A percentile compares a stretch with the other conserved stretches of the same genome.
These are phyloP conservation scores for Solanum arcanum DNA, from an alignment of 257 asterid species.

Conservation along the genomic window DNA sequence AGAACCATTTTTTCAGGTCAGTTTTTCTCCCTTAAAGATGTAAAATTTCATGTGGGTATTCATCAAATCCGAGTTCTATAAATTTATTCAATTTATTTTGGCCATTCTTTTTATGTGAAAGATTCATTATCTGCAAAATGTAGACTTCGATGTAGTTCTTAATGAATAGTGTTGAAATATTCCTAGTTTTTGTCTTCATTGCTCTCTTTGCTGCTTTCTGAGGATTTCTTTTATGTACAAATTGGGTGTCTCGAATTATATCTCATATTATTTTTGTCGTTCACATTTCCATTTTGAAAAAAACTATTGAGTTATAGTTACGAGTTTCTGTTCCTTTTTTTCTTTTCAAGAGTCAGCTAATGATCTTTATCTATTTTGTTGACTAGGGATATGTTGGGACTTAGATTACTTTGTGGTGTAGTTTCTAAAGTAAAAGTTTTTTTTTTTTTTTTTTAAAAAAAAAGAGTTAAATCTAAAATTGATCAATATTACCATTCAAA, in stretches of 20 bases:
- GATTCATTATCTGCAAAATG: neutral
- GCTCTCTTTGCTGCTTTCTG: neutral
- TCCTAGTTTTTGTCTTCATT: neutral
- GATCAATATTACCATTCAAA: neutral
- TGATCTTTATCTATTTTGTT: neutral
- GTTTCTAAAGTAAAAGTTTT: neutral
- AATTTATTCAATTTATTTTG: neutral
- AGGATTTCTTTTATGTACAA: neutral
- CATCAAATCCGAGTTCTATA: neutral
- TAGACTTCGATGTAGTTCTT: neutral
- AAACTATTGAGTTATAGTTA: neutral
- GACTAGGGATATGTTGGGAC: neutral
- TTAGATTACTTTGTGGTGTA: neutral
- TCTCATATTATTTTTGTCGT: neutral
- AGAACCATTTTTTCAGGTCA: neutral
- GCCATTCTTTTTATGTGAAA: neutral
- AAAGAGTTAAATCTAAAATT: neutral
- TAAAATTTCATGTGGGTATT: neutral
- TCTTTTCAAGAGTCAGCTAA: neutral
- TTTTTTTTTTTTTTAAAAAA: neutral
- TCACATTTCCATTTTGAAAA: neutral
- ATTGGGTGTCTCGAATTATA: neutral
- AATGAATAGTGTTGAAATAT: neutral
- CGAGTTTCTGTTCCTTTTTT: neutral
- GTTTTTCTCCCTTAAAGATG: neutral